Evolutionary conservation across 768 basidiomycete genomes (phyloP), one percentile per base, ranked within the genome.

Genomic region (Tubosaeta sp.): DNA sequence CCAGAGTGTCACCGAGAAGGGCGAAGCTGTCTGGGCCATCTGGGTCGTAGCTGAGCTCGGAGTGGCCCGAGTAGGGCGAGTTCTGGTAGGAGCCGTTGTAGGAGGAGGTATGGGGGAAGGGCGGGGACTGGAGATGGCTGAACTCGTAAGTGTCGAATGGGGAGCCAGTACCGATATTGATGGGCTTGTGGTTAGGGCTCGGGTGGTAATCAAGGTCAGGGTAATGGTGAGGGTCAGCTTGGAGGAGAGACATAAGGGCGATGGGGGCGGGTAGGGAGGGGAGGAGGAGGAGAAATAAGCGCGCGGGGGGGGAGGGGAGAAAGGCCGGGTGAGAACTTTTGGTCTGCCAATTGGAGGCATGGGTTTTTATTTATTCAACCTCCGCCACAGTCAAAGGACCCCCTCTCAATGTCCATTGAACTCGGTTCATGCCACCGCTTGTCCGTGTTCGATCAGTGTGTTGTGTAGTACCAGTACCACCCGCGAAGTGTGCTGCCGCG

Each of bases 51-150:
- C 71, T 74, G 17, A 86, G 83, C n/a, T 90, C 88, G 4, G 86
- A 86, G 58, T 81, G 74, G 48, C 68, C 73, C 6, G 85, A 86
- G 66, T 76, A 88, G 9, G 87, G 87, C 0, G 86, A 88, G 68
- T 83, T 81, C 62, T 83, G 78, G 72, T 84, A 84, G 6, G 84
- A 86, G 50, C 79, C 79, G 65, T 80, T 79, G 72, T 82, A 81
- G 22, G 79, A 81, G 8, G 82, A 78, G 0, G 79, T 78, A 61
- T 74, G 73, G 22, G 77, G 75, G 55, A 75, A 78, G n/a, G 71
- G 70, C 5, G 74, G 65, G 42, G 65, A 69, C 60, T 67, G 67
- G 45, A 52, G 65, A 59, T 66, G 69, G 39, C 58, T 53, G 60
- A 69, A 71, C 46, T 74, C 76, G 56, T 71, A 76, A 5, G 71